Conservation (phyloP, 441 rosid genomes). For the Manihot esculenta region DNA sequence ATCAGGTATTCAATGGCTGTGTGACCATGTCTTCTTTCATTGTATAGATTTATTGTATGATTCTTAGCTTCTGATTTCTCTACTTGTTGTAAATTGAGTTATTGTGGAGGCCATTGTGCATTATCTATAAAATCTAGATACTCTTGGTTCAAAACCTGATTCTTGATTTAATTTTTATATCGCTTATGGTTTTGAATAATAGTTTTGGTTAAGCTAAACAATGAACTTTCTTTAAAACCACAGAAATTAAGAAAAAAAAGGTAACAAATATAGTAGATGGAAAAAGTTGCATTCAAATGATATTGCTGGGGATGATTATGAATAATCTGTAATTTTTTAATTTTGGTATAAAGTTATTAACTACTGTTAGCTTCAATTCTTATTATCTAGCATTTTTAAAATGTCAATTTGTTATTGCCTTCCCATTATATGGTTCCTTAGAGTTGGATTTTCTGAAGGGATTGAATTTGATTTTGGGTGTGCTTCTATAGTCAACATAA, state of each 20-base stretch:
- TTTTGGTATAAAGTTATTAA: neutral
- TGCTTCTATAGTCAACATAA: neutral
- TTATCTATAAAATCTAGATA: neutral
- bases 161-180: neutral
- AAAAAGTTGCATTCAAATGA: neutral
- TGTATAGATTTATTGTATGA: neutral
- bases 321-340: neutral
- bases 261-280: neutral
- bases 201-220: neutral
- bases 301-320: neutral
- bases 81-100: neutral
- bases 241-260: neutral
- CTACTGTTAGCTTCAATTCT: neutral
- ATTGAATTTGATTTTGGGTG: neutral
- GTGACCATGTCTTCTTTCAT: neutral
- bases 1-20: slow-evolving; percentile 48
- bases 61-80: slow-evolving; percentile 6
- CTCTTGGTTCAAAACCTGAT: neutral
- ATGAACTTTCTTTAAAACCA: neutral
- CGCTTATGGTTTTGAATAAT: slow-evolving; percentile 12
- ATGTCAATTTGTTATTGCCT: neutral
- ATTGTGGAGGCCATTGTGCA: neutral
- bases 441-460: neutral
- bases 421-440: neutral
- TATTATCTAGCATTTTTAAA: neutral